Evolutionary conservation across 805 yeast species (phyloP).

Genomic region (Candida broadrunensis): DNA sequence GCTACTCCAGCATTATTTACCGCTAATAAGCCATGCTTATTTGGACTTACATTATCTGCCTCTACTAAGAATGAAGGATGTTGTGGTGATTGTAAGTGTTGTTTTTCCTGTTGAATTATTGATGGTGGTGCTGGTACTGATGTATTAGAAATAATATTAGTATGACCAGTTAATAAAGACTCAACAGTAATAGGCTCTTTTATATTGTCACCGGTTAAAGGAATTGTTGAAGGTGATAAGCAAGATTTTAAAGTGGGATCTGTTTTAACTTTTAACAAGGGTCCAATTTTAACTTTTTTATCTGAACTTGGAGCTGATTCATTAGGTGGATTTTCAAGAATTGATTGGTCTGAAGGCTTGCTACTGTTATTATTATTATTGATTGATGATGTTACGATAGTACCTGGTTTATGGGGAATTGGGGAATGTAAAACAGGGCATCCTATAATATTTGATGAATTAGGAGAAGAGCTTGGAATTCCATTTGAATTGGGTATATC

Average conservation of each 20-base stretch:
- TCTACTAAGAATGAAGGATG: constrained; percentile 13
- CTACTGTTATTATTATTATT: neutral
- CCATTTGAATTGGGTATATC: neutral
- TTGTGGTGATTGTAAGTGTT: neutral
- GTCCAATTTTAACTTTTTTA: constrained; percentile 3
- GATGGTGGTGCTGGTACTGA: neutral
- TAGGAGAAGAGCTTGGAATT: neutral
- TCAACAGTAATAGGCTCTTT: neutral
- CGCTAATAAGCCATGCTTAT: constrained; percentile 13
- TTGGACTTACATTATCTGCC: constrained; percentile 15
- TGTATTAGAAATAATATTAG: neutral
- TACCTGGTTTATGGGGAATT: constrained; percentile 7
- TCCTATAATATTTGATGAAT: neutral
- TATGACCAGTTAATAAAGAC: neutral
- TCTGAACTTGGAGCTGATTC: neutral
- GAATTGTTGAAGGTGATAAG: constrained; percentile 4
- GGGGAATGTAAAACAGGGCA: constrained; percentile 7
- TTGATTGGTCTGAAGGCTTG: neutral
- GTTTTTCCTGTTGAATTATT: neutral
- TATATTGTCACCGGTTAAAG: constrained; percentile 1
- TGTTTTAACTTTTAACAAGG: constrained; percentile 12
- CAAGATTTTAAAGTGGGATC: constrained; percentile 18
- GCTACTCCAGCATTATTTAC: constrained; percentile 2
- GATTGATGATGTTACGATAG: neutral
- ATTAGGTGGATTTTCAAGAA: neutral